Evolutionary conservation across 2,329 filamentous ascomycete genomes (phyloP).

Genomic region (Aureobasidium melanogenum): DNA sequence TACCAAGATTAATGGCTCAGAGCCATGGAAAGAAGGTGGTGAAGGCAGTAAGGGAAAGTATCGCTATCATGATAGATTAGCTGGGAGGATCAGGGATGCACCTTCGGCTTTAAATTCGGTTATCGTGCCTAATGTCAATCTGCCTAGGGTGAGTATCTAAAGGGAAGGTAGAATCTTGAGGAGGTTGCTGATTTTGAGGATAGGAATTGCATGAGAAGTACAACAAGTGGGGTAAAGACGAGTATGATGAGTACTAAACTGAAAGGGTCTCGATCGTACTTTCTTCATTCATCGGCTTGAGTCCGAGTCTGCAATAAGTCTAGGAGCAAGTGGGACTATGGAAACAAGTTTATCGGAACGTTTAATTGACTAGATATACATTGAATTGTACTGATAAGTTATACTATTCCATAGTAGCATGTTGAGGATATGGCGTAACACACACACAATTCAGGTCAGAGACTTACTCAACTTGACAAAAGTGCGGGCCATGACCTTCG

Average conservation of each 20-base stretch:
- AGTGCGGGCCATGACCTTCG: background rate
- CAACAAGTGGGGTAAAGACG: conserved; percentile 99
- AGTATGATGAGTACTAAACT: conserved; percentile 42
- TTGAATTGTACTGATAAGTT: too few species aligned
- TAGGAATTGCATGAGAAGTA: conserved; percentile 88
- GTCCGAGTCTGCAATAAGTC: too few species aligned
- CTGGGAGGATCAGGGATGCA: conserved; percentile 60
- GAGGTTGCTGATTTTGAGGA: background rate
- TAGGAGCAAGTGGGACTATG: too few species aligned
- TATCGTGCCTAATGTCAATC: conserved; percentile 83
- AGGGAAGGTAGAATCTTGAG: too few species aligned
- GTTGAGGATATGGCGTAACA: too few species aligned
- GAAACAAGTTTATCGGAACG: too few species aligned
- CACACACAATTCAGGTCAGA: too few species aligned
- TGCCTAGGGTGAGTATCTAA: conserved; percentile 64
- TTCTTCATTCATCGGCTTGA: too few species aligned
- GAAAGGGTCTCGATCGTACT: background rate
- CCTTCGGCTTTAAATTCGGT: conserved; percentile 93
- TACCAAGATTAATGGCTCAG: background rate
- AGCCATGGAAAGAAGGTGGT: background rate
- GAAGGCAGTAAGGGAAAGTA: background rate
- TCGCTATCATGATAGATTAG: background rate
- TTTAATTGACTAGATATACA: too few species aligned
- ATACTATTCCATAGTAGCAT: too few species aligned
- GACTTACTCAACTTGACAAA: background rate